phyloP scores from a whole-genome alignment of 345 rosid species.

The Eutrema yunnanense region DNA sequence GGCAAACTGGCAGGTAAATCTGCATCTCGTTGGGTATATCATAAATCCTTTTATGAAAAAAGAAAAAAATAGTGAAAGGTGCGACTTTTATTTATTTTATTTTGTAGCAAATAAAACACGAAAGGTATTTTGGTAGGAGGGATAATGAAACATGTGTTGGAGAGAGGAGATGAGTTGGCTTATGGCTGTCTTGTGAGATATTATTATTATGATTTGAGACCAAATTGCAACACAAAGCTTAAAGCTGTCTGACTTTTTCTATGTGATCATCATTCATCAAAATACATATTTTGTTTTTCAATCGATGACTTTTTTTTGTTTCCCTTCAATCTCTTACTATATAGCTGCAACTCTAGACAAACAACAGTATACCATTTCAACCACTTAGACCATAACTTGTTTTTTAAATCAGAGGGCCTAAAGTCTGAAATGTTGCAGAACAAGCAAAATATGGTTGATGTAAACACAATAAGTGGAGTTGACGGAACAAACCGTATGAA shows the following conservation, averaged over 20 bases:
- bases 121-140: constrained; percentile 19
- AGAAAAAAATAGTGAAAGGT: not conserved
- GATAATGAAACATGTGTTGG: constrained; percentile 25
- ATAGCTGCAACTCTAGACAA: constrained; percentile 2
- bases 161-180: constrained; percentile 24
- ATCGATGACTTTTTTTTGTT: not conserved
- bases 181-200: constrained; percentile 25
- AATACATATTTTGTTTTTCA: not conserved
- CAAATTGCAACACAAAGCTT: constrained; percentile 8
- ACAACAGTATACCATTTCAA: not conserved
- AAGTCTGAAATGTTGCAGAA: not conserved
- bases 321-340: not conserved
- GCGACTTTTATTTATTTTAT: not conserved
- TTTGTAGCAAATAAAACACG: not conserved
- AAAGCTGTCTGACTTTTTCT: constrained; percentile 12
- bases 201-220: constrained; percentile 8
- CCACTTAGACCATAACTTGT: not conserved
- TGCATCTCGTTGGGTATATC: not conserved
- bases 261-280: constrained; percentile 12
- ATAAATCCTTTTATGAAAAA: too few species aligned
- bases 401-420: not conserved
- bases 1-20: not conserved
- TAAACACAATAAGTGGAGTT: not conserved
- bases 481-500: too few species aligned
- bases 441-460: not conserved